A percentile compares a stretch with the other conserved stretches of the same genome.
Conservation (phyloP, 2,329 filamentous ascomycete genomes). For the Emmonsia crescens region DNA sequence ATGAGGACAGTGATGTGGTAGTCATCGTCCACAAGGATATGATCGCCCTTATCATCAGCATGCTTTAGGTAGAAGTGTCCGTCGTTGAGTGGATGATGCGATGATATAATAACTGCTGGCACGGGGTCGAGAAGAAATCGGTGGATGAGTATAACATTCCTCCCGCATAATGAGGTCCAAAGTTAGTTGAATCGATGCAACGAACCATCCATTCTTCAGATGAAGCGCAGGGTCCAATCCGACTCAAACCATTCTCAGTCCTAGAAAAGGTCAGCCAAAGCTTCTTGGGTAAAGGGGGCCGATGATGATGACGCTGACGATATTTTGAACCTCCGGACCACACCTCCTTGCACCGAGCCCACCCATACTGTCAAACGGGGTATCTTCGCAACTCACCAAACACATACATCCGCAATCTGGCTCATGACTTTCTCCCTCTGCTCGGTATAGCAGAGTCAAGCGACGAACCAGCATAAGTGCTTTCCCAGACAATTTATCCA, state of each 20-base stretch:
- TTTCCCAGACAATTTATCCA: too few relatives aligned
- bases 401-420: conserved; percentile 31
- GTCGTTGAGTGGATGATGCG: conserved; percentile 6
- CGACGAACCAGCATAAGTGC: too few relatives aligned
- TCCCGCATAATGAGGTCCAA: neutral
- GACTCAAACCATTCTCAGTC: conserved; percentile 18
- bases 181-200: conserved; percentile 20
- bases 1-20: conserved; percentile 41
- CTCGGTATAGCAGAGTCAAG: too few relatives aligned
- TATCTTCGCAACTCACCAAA: conserved; percentile 31
- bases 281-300: conserved; percentile 23
- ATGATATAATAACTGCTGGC: conserved; percentile 7
- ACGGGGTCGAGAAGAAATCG: conserved; percentile 32
- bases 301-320: too few relatives aligned
- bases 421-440: conserved; percentile 28
- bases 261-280: neutral
- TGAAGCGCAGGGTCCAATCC: conserved; percentile 28
- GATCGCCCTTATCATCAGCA: conserved; percentile 41
- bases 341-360: conserved; percentile 27
- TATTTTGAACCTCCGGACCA: conserved; percentile 19
- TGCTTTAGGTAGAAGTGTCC: conserved; percentile 37
- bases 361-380: conserved; percentile 29
- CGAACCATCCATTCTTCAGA: conserved; percentile 30
- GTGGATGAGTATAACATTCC: conserved; percentile 30
- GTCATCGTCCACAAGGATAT: conserved; percentile 38